Evolutionary conservation across 2,329 filamentous ascomycete genomes (phyloP), one percentile per base, ranked within the genome.

Genomic region (Teratosphaeria epicoccoides): DNA sequence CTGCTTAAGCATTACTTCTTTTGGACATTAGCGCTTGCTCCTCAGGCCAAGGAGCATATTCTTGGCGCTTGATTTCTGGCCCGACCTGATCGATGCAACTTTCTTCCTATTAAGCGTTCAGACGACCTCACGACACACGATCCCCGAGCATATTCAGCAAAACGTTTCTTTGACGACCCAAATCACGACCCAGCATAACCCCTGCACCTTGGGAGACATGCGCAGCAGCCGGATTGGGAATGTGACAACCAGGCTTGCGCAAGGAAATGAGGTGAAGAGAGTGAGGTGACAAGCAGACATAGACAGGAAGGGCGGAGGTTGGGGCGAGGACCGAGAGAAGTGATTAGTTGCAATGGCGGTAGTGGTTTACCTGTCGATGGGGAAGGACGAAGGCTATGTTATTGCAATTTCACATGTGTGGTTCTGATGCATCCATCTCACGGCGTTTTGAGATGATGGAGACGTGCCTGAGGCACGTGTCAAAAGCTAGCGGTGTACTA

Each of bases 1-100:
- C 71, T 54, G 72, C 73, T 58, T 76, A 74, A 65, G 54, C 54
- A 14, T 23, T 25, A 46, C 20, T 46, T 46, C 23, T 24, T 6
- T 17, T 50, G 28, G 17, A 25, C 24, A 25, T 50, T 24, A 23
- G 48, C 23, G 24, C 43, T 23, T 46, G 43, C 24, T 24, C 43
- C 37, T 43, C n/a, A 54, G 50, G 59, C 59, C 57, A 50, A 50
- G 49, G 49, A 51, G 43, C 47, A 50, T 47, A 28, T 44, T 40
- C 20, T 20, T 48, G 20, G n/a, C 50, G 45, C 52, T 33, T 45
- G 47, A 14, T 43, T 58, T 60, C 57, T 57, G 59, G 56, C 58
- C 57, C 44, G 48, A 48, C 44, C 26, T 46, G 24, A 12, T 46
- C 10, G 43, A 20, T 24, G 11, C 24, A 37, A 48, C 53, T 54